Evolutionary conservation across 768 basidiomycete genomes (phyloP).

Genomic region (Naematelia aurantialba): DNA sequence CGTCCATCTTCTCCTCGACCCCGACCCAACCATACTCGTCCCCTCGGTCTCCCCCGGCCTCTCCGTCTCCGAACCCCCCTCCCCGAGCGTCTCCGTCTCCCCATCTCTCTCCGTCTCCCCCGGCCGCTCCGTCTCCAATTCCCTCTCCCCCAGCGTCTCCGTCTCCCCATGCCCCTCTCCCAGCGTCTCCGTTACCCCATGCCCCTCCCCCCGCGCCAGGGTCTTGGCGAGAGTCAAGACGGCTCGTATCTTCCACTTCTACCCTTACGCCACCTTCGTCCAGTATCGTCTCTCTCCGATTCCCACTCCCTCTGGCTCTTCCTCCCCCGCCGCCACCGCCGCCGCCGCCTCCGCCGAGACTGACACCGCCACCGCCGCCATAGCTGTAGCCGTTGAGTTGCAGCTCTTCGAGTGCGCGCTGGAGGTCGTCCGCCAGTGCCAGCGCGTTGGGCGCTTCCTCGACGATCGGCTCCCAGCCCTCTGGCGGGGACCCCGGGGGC

Average conservation of each 20-base stretch:
- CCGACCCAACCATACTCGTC: neutral
- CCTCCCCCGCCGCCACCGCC: constrained; percentile 13
- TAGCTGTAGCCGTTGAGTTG: constrained; percentile 56
- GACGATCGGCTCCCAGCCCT: constrained; percentile 87
- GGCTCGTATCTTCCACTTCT: constrained; percentile 25
- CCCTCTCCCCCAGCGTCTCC: neutral
- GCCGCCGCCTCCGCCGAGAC: too few species aligned
- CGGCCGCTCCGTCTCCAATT: neutral
- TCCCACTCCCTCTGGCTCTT: constrained; percentile 11
- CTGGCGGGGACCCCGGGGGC: constrained; percentile 93
- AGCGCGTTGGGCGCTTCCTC: constrained; percentile 85
- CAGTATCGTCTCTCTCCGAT: constrained; percentile 34
- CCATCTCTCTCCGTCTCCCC: neutral
- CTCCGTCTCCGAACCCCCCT: neutral
- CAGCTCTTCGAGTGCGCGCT: constrained; percentile 68
- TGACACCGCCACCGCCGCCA: too few species aligned
- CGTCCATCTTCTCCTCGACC: neutral
- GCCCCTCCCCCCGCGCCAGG: too few species aligned
- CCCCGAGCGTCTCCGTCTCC: neutral
- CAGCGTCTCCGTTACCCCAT: neutral
- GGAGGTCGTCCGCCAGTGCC: constrained; percentile 83
- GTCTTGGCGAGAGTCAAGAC: too few species aligned
- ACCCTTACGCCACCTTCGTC: constrained; percentile 39
- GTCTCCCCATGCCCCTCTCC: neutral
- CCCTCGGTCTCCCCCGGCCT: neutral